Evolutionary conservation across 2,329 filamentous ascomycete species (phyloP), one percentile per base, ranked within the genome.

Genomic region (Microcyclospora tardicrescens): DNA sequence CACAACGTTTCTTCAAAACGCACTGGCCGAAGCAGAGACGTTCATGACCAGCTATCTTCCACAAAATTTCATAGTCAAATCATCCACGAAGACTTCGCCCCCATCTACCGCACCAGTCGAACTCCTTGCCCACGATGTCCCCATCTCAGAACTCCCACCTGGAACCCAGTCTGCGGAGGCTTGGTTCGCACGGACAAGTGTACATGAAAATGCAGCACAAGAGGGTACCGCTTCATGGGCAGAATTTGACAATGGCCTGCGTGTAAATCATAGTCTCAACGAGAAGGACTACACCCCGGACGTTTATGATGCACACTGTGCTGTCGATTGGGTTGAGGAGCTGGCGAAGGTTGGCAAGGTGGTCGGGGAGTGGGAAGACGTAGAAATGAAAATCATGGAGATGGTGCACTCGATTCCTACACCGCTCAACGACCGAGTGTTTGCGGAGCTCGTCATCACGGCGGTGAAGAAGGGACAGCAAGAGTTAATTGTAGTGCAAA

Each of bases 371-470:
- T 61, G 55, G 53, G 40, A 50, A n/a, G 54, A 60, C 2, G 52
- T 67, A 6, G 49, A 57, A 5, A 58, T 65, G 54, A 52, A 53
- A 19, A 61, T 81, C 15, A 69, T 72, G 44, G 77, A 84, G 61
- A 81, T 81, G 67, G 69, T 70, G 39, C 81, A 85, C 56, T 65
- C 66, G 34, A 66, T 85, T 28, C 71, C 71, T 0, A 61, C 66
- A 2, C 66, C 74, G n/a, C 63, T 84, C 6, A 67, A 68, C 41
- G 71, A 77, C 45, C 74, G 81, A 36, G 70, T 73, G 2, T 86
- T 85, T 48, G 69, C 77, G 12, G 74, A 79, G 2, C 56, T 85
- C 36, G 73, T 83, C 53, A 61, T 81, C 39, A 74, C 75, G 10
- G 62, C 66, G 11, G 12, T n/a, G 5, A n/a, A 15, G 14, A 52